A percentile compares a stretch with the other conserved stretches of the same genome.
Conservation (phyloP, 371 early-diverging fungal species). For the Neoconidiobolus thromboides region DNA sequence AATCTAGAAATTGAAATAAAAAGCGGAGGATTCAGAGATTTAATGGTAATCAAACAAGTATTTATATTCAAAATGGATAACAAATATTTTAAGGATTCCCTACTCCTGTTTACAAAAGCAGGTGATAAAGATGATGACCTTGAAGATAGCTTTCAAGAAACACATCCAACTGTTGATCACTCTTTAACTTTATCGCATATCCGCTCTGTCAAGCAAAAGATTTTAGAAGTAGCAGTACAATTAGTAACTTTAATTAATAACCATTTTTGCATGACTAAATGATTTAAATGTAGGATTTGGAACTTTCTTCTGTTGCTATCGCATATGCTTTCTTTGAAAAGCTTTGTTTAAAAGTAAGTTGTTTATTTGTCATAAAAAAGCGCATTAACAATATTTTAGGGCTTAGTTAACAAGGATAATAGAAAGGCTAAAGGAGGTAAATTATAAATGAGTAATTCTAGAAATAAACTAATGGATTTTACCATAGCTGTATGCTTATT, state of each 20-base stretch:
- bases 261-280: neutral
- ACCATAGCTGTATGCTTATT: constrained; percentile 46
- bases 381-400: constrained; percentile 19
- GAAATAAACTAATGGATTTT: constrained; percentile 1
- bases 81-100: neutral
- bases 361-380: constrained; percentile 9
- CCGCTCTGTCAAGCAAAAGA: constrained; percentile 39
- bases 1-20: constrained; percentile 19
- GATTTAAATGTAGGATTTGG: constrained; percentile 23
- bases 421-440: constrained; percentile 61
- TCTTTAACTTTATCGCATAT: constrained; percentile 62
- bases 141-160: constrained; percentile 57
- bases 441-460: constrained; percentile 3
- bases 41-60: constrained; percentile 7
- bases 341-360: constrained; percentile 42
- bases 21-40: constrained; percentile 15
- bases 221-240: constrained; percentile 27
- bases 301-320: constrained; percentile 74
- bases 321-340: constrained; percentile 89
- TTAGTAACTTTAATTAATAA: neutral
- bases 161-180: constrained; percentile 50
- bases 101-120: neutral
- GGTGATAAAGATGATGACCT: constrained; percentile 33
- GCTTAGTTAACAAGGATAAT: constrained; percentile 52
- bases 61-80: neutral